These are phyloP conservation scores for Myriosclerotinia curreyana DNA, from an alignment of 2,329 filamentous ascomycete genomes.

Conservation along the genomic window DNA sequence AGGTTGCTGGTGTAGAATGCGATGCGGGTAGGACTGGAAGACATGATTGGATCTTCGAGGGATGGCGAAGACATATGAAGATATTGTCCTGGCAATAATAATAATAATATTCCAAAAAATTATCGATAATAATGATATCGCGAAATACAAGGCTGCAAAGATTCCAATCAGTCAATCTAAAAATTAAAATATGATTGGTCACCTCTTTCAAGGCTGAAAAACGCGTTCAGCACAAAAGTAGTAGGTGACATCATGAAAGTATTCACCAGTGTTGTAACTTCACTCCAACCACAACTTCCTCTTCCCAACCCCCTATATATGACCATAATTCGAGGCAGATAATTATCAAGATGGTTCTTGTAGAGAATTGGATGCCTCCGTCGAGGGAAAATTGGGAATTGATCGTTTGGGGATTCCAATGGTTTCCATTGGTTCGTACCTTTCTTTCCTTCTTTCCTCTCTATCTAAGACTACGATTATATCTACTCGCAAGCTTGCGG, in stretches of 20 bases:
- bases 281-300: neutral
- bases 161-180: neutral
- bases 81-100: neutral
- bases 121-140: neutral
- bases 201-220: neutral
- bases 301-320: neutral
- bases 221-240: neutral
- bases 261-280: neutral
- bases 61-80: neutral
- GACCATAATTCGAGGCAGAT: neutral
- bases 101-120: neutral
- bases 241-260: conserved; percentile 26
- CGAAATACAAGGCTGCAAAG: neutral
- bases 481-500: too few species aligned
- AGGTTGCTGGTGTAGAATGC: conserved; percentile 29
- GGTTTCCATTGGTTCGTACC: conserved; percentile 46
- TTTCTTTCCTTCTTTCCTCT: neutral
- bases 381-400: conserved; percentile 56
- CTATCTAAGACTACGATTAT: too few species aligned
- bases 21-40: neutral
- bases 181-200: neutral
- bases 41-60: neutral
- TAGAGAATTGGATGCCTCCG: conserved; percentile 49
- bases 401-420: conserved; percentile 52
- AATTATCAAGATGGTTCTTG: conserved; percentile 31